These are phyloP conservation scores for Neurospora sp. DNA, from an alignment of 495 filamentous ascomycete species.

Conservation along the genomic window DNA sequence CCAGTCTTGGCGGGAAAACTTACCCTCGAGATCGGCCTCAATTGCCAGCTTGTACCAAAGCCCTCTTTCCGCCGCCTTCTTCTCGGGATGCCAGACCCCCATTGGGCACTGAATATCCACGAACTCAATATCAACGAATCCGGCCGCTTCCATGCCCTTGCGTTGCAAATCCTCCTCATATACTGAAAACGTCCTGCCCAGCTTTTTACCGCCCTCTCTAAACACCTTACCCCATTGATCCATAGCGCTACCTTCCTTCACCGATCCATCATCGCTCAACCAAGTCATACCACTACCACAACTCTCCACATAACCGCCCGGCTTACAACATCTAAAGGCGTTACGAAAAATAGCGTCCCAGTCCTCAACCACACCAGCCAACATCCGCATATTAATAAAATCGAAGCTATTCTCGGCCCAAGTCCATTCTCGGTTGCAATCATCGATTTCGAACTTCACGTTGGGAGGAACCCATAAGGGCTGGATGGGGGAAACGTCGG, in stretches of 20 bases:
- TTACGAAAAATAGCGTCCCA: too few relatives aligned
- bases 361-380: too few relatives aligned
- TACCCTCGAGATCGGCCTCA: slow-evolving; percentile 18
- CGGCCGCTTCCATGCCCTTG: slow-evolving; percentile 46
- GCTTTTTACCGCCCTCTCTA: slow-evolving; percentile 7
- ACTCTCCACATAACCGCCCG: slow-evolving; percentile 13
- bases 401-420: slow-evolving; percentile 45
- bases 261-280: slow-evolving; percentile 14
- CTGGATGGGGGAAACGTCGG: slow-evolving; percentile 51
- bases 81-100: slow-evolving; percentile 15
- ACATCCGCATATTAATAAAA: slow-evolving; percentile 20
- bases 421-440: slow-evolving; percentile 43
- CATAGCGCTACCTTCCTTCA: slow-evolving; percentile 15
- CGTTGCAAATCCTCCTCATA: slow-evolving; percentile 35
- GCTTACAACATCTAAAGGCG: background rate
- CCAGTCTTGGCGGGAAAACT: background rate
- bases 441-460: slow-evolving; percentile 43
- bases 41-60: slow-evolving; percentile 12
- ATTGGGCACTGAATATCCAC: slow-evolving; percentile 2
- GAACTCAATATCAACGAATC: slow-evolving; percentile 42
- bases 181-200: slow-evolving; percentile 7
- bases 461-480: slow-evolving; percentile 37
- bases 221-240: slow-evolving; percentile 23
- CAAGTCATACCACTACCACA: background rate
- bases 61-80: slow-evolving; percentile 42